Base-by-base conservation (phyloP, 441 rosid species). In the Euphorbia celastroides region DNA sequence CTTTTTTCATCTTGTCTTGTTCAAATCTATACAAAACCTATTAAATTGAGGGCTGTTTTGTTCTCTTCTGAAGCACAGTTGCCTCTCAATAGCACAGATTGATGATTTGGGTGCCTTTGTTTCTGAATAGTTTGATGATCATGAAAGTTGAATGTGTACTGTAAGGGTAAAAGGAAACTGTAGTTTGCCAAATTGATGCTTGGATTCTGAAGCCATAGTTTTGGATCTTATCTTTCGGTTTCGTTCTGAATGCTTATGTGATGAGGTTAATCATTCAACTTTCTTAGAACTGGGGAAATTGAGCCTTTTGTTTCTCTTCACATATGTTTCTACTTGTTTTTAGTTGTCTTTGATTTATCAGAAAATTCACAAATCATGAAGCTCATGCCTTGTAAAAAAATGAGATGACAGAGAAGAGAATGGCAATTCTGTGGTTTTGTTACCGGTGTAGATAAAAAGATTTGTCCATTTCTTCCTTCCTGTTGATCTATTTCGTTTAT, bases 141-240 rank as follows among this genome's bases (percentile, higher is more conserved):
- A 42, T 23, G 41, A 28, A 44, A 62, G 36, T 0, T 42, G 55
- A 50, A 44, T 26, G 11, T 51, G 36, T 25, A 17, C 42, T 57
- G 41, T 30, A 28, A 57, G 48, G 36, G 65, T 60, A 31, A 50
- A 25, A 20, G 52, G 13, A 46, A 23, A 23, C 36, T 34, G 22
- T 26, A 41, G 11, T 52, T 54, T 52, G 17, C 55, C 57, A 44
- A 50, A 61, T 56, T 62, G 51, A 19, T 60, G 25, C 14, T 64
- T 62, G 78, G 65, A 5, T 23, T 62, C 27, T 55, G 34, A 28
- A 38, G 52, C 26, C 57, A 50, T 34, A 64, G 51, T 60, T 23
- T 70, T 27, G 36, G 71, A 70, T 73, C 68, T 59, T 65, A 27
- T 31, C 5, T 50, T 58, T 23, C 31, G 7, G 9, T 25, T n/a